Evolutionary conservation across 768 basidiomycete genomes (phyloP).

Genomic region (Lyophyllum decastes): DNA sequence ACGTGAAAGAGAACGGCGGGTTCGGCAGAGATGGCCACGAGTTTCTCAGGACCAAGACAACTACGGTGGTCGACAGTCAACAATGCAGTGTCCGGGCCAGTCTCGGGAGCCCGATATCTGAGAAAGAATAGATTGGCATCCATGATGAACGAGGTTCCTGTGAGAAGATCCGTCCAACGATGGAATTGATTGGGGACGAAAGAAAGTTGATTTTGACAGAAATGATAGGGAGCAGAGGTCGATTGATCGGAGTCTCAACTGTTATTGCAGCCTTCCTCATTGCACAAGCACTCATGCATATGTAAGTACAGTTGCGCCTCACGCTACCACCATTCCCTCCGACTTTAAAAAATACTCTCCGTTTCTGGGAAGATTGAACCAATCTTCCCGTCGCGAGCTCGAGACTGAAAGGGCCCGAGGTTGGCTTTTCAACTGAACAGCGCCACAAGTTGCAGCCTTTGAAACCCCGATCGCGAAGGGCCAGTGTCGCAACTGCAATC

Average conservation of each 20-base stretch:
- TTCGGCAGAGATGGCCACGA: neutral
- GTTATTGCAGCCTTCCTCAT: neutral
- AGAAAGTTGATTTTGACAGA: neutral
- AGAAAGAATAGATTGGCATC: neutral
- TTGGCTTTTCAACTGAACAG: neutral
- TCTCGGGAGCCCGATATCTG: neutral
- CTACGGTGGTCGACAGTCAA: neutral
- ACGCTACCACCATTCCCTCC: neutral
- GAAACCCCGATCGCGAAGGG: neutral
- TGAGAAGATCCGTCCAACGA: slow-evolving; percentile 1
- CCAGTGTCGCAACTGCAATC: too few relatives aligned
- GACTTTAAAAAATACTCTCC: neutral
- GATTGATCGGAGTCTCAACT: slow-evolving; percentile 1
- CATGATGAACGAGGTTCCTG: neutral
- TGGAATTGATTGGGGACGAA: neutral
- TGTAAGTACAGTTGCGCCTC: neutral
- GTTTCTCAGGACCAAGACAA: neutral
- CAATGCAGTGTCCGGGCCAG: neutral
- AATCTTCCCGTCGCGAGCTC: neutral
- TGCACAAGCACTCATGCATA: neutral
- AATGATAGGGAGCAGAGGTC: slow-evolving; percentile 1
- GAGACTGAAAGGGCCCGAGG: neutral
- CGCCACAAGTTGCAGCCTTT: neutral
- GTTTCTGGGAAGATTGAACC: neutral
- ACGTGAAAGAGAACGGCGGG: neutral